phyloP scores from a whole-genome alignment of 2,329 filamentous ascomycete species.

The Penicillium decumbens region DNA sequence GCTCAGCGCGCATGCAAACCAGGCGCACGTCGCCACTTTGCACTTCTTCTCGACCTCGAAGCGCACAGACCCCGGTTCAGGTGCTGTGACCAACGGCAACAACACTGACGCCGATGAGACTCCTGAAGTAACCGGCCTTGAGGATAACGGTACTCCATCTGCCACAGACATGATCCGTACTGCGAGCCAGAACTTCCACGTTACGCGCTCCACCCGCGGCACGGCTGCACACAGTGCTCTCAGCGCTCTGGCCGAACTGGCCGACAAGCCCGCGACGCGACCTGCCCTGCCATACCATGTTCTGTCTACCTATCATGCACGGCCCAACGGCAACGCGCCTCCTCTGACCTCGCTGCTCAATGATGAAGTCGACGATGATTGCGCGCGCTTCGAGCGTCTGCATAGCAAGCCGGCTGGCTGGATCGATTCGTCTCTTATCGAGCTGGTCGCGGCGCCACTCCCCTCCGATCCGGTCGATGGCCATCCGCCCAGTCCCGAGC shows the following conservation, averaged over 20 bases:
- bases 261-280: slow-evolving; percentile 46
- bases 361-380: slow-evolving; percentile 47
- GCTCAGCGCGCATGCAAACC: slow-evolving; percentile 57
- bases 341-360: slow-evolving; percentile 43
- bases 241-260: slow-evolving; percentile 54
- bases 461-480: slow-evolving; percentile 28
- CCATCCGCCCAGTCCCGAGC: slow-evolving; percentile 30
- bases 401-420: slow-evolving; percentile 37
- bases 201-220: slow-evolving; percentile 51
- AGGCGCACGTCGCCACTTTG: slow-evolving; percentile 56
- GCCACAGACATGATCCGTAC: slow-evolving; percentile 57
- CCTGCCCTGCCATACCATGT: slow-evolving; percentile 46
- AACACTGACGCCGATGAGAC: slow-evolving; percentile 41
- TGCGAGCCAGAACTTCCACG: slow-evolving; percentile 54
- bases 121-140: slow-evolving; percentile 37
- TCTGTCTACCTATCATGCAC: slow-evolving; percentile 44
- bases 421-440: slow-evolving; percentile 41
- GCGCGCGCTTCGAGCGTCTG: slow-evolving; percentile 40
- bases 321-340: slow-evolving; percentile 42
- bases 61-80: slow-evolving; percentile 39
- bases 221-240: slow-evolving; percentile 49
- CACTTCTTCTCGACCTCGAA: slow-evolving; percentile 56
- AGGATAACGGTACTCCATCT: slow-evolving; percentile 41
- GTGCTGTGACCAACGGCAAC: slow-evolving; percentile 38
- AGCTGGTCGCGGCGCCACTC: slow-evolving; percentile 35